Base-by-base conservation (phyloP, 768 basidiomycete species). In the Krasilnikovozyma curviuscula region DNA sequence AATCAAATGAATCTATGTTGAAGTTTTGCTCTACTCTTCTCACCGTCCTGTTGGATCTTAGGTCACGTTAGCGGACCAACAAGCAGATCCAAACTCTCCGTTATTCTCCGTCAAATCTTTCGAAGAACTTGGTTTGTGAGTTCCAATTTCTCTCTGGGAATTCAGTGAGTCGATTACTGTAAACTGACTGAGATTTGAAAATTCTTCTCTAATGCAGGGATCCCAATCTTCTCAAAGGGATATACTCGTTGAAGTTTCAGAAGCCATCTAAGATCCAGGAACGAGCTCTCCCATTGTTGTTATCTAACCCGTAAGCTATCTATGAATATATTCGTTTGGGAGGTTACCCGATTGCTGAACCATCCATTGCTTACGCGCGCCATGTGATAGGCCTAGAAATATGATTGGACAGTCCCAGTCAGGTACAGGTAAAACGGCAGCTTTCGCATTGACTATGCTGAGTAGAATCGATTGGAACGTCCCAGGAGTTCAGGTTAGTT, bases 351-450 rank as follows among this genome's bases (percentile, higher is more conserved):
- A 16, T 18, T 21, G 23, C 38, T 19, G 8, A 10, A 7, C 8
- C 18, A 21, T 7, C 18, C 5, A 41, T 25, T 19, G 14, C n/a
- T 19, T 41, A 7, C n/a, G 16, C 16, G 28, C 5, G 18, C 40
- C n/a, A 6, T 41, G 21, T 19, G 18, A 0, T 61, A 98, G 91
- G n/a, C 81, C 91, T 10, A 80, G 78, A 44, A 97, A 97, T 66
- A 89, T 97, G 81, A 97, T 97, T 61, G 93, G 88, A 16, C 93
- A 98, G 68, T 97, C 89, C 44, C 93, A 98, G 60, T 97, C 93
- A 29, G 93, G 93, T 32, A 98, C 93, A 8, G 93, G 93, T 41
- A 98, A 98, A 69, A 97, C 93, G 2, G 93, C 93, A 4, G 93
- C 93, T 9, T 98, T 98, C 63, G 84, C 88, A 12, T 71, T 98